A percentile compares a stretch with the other conserved stretches of the same genome.
Evolutionary conservation across 352 stramenopile genomes (phyloP).

Genomic region (Globisporangium sylvaticum): DNA sequence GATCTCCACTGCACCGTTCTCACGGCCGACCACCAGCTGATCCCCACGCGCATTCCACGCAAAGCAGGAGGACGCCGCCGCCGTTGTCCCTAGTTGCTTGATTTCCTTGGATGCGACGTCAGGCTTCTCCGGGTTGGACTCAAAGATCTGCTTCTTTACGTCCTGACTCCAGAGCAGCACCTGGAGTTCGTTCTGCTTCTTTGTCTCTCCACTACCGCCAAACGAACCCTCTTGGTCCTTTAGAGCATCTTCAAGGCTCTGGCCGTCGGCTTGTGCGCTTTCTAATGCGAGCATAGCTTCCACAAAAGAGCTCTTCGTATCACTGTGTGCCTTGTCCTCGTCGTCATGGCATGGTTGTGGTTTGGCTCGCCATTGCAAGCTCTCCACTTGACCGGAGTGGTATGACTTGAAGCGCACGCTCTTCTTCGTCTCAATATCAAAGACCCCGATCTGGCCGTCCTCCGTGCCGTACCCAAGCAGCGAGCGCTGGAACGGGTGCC

Average conservation of each 20-base stretch:
- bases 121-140: slow-evolving; percentile 32
- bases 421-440: slow-evolving; percentile 52
- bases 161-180: slow-evolving; percentile 57
- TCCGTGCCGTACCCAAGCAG: slow-evolving; percentile 70
- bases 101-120: slow-evolving; percentile 26
- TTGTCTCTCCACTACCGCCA: background rate
- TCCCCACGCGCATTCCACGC: slow-evolving; percentile 24
- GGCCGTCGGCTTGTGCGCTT: slow-evolving; percentile 37
- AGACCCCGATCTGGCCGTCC: slow-evolving; percentile 57
- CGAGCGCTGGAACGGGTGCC: slow-evolving; percentile 50
- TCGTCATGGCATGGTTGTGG: background rate
- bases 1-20: slow-evolving; percentile 50
- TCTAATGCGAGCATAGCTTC: slow-evolving; percentile 51
- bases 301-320: slow-evolving; percentile 26
- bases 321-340: background rate
- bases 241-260: slow-evolving; percentile 49
- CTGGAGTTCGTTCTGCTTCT: slow-evolving; percentile 4
- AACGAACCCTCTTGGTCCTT: slow-evolving; percentile 14
- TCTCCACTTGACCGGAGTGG: slow-evolving; percentile 35
- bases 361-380: slow-evolving; percentile 42
- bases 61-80: slow-evolving; percentile 20
- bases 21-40: slow-evolving; percentile 33
- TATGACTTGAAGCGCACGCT: slow-evolving; percentile 42
- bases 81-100: background rate
- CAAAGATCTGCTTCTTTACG: slow-evolving; percentile 21